phyloP scores from a whole-genome alignment of 805 yeast species.

The Metschnikowia dekortorum region DNA sequence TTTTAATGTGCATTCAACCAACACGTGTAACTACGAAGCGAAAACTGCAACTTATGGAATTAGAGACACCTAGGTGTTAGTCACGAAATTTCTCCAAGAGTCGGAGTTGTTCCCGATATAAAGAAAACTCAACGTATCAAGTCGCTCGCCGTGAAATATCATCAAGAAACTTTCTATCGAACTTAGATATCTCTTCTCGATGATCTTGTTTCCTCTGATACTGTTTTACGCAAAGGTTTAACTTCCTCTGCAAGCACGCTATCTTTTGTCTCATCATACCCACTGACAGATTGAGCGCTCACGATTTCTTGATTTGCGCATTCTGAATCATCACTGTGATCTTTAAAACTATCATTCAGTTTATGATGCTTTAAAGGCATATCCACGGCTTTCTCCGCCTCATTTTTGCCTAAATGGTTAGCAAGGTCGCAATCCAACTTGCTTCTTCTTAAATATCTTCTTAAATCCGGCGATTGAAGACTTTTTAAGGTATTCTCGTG shows the following conservation, averaged over 20 bases:
- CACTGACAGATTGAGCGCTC: neutral
- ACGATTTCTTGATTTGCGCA: neutral
- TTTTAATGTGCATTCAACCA: no score
- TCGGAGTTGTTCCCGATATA: no score
- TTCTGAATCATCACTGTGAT: constrained; percentile 2
- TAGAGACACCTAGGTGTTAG: no score
- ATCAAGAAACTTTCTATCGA: no score
- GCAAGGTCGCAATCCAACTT: constrained; percentile 6
- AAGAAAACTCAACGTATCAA: no score
- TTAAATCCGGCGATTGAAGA: constrained; percentile 24
- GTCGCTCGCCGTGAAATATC: no score
- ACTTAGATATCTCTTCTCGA: neutral
- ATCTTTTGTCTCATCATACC: neutral
- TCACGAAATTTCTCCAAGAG: no score
- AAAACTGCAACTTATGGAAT: no score
- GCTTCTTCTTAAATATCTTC: constrained; percentile 8
- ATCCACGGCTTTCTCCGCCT: neutral
- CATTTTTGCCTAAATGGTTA: neutral
- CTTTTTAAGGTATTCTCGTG: constrained; percentile 14
- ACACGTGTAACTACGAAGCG: no score
- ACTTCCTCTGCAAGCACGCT: neutral
- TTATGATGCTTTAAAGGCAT: neutral
- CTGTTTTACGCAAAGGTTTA: neutral
- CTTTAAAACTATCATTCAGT: neutral
- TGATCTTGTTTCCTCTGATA: neutral